Conservation (phyloP, 805 yeast species). For the Candida khao-thaluensis region DNA sequence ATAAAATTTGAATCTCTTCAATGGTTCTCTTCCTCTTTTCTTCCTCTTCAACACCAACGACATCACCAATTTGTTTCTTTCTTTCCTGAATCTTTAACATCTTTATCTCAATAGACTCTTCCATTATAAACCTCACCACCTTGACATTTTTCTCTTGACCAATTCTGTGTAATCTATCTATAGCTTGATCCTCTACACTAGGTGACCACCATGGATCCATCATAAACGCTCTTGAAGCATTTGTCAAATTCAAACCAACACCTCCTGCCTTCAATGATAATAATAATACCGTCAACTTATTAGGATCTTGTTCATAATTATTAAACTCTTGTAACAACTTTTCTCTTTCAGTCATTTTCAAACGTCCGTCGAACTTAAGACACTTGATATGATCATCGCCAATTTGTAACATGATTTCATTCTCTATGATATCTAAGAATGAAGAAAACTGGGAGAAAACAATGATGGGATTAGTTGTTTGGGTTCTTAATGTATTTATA, state of each 20-base stretch:
- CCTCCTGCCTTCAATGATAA: slow-evolving; percentile 91
- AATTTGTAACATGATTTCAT: slow-evolving; percentile 46
- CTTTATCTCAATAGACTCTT: slow-evolving; percentile 79
- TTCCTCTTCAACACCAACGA: slow-evolving; percentile 71
- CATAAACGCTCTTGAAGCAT: slow-evolving; percentile 80
- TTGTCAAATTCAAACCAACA: slow-evolving; percentile 84
- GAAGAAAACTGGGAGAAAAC: slow-evolving; percentile 91
- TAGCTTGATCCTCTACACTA: slow-evolving; percentile 86
- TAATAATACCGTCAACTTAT: slow-evolving; percentile 51
- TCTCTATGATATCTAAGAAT: slow-evolving; percentile 71
- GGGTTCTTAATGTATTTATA: slow-evolving; percentile 51
- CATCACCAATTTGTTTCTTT: slow-evolving; percentile 78
- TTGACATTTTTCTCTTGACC: slow-evolving; percentile 76
- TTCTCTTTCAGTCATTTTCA: slow-evolving; percentile 64
- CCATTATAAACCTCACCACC: slow-evolving; percentile 77
- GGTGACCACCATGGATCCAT: slow-evolving; percentile 99
- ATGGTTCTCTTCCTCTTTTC: slow-evolving; percentile 67
- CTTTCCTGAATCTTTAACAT: slow-evolving; percentile 87
- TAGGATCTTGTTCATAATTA: slow-evolving; percentile 22
- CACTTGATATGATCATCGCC: slow-evolving; percentile 46
- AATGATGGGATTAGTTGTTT: slow-evolving; percentile 68
- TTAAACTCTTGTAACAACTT: slow-evolving; percentile 57
- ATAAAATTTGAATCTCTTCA: slow-evolving; percentile 69
- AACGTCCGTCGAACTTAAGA: slow-evolving; percentile 79
- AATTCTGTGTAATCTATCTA: slow-evolving; percentile 86